phyloP scores from a whole-genome alignment of 768 basidiomycete species.

The Tylopilus sp. region DNA sequence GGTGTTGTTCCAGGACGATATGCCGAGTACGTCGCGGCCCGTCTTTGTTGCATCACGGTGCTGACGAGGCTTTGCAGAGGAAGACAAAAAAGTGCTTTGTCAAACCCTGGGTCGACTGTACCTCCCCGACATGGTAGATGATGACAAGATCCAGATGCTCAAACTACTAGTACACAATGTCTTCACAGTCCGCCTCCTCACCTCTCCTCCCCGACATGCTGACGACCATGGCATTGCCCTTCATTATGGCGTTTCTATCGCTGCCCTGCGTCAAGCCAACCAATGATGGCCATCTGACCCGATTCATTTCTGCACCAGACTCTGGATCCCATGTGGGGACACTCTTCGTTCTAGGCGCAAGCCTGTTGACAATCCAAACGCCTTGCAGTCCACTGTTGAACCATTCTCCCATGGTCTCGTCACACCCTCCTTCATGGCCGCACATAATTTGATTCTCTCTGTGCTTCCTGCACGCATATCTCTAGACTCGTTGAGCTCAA shows the following conservation, averaged over 20 bases:
- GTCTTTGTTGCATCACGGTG: no score
- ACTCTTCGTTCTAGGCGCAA: slow-evolving; percentile 4
- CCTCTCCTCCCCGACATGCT: neutral
- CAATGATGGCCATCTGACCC: slow-evolving; percentile 93
- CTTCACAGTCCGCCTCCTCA: slow-evolving; percentile 9
- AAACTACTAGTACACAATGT: slow-evolving; percentile 55
- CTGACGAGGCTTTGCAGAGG: no score
- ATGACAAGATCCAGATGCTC: slow-evolving; percentile 60
- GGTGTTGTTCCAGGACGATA: slow-evolving; percentile 44
- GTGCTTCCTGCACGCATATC: slow-evolving; percentile 28
- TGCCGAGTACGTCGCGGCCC: slow-evolving; percentile 51
- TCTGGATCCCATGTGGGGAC: slow-evolving; percentile 62
- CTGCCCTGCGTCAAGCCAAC: slow-evolving; percentile 82
- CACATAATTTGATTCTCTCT: slow-evolving; percentile 23
- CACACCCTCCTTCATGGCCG: slow-evolving; percentile 18
- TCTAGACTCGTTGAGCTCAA: slow-evolving; percentile 30
- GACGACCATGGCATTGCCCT: slow-evolving; percentile 84
- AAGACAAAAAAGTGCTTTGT: slow-evolving; percentile 60
- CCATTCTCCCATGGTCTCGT: slow-evolving; percentile 9
- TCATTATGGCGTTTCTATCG: slow-evolving; percentile 81
- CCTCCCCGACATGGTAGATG: slow-evolving; percentile 68
- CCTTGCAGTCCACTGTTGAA: neutral
- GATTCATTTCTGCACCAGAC: slow-evolving; percentile 78
- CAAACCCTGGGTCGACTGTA: slow-evolving; percentile 62
- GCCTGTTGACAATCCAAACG: neutral